Percentiles rank a stretch among this genome's conserved stretches.
phyloP scores from a whole-genome alignment of 495 filamentous ascomycete species.

The Elasticomyces elasticus region DNA sequence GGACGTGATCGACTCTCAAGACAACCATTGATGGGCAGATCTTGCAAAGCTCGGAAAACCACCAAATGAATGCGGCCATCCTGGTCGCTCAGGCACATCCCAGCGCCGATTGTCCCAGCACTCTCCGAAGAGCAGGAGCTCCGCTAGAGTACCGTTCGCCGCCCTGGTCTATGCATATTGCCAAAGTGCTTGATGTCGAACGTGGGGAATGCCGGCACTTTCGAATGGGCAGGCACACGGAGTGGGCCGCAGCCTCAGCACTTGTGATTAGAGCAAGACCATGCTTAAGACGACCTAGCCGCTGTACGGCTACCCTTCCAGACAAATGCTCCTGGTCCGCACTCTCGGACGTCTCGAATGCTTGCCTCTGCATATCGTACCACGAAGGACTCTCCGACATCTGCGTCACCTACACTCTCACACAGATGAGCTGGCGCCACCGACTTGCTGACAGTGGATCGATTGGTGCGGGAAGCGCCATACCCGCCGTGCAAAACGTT shows the following conservation, averaged over 20 bases:
- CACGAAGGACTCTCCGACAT: not conserved
- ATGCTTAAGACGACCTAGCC: not conserved
- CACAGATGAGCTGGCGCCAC: not conserved
- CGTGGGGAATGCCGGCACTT: slow-evolving; percentile 7
- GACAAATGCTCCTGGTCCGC: not conserved
- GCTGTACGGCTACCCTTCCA: slow-evolving; percentile 1
- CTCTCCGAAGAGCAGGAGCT: slow-evolving; percentile 4
- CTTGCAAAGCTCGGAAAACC: too few species aligned
- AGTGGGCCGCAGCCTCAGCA: not conserved
- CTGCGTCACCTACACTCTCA: not conserved
- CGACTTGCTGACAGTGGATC: slow-evolving; percentile 1
- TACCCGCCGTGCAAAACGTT: not conserved
- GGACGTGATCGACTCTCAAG: too few species aligned
- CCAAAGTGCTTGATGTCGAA: slow-evolving; percentile 1
- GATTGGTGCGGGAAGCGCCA: not conserved
- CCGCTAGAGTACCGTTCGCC: slow-evolving; percentile 16
- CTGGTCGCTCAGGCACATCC: too few species aligned
- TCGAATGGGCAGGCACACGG: not conserved
- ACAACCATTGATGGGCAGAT: too few species aligned
- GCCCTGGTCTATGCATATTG: slow-evolving; percentile 1
- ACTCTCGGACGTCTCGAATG: not conserved
- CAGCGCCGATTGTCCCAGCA: slow-evolving; percentile 7
- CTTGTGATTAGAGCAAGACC: not conserved
- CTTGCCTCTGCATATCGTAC: not conserved
- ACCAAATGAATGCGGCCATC: too few species aligned